Evolutionary conservation across 352 stramenopile genomes (phyloP), one percentile per base, ranked within the genome.

Genomic region (Globisporangium barbulae): DNA sequence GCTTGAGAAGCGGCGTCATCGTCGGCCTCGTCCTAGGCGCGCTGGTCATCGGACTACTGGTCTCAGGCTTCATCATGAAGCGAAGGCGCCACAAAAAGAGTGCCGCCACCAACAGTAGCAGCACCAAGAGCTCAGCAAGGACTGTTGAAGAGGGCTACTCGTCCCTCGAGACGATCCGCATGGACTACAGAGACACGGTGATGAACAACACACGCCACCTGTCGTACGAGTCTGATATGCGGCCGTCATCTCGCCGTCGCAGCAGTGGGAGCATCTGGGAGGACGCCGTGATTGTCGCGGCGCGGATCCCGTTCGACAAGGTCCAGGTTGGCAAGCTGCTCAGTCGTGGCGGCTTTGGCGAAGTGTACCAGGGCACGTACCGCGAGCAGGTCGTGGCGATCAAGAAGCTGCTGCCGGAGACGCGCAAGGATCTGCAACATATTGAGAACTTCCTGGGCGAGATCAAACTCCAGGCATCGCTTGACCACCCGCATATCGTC

Each of bases 401-500:
- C 59, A 81, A 81, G 74, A 71, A 63, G 45, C 55, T 81, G 28
- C 59, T 77, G 19, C 69, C 71, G 0, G 76, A 85, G 53, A 78
- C 70, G 12, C 67, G 70, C 28, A 80, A 82, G 53, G 70, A 79
- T 17, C 58, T 85, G 41, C 13, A 48, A 7, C 62, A 76, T 9
- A 85, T 85, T 15, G 53, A 80, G 25, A 53, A 55, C 5, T 84
- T 84, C 37, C 25, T 84, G 42, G 59, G 65, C 2, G 76, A 85
- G 54, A 78, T 88, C 44, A 69, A 74, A 15, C 56, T 81, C 15
- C 65, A 79, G 47, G 67, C 73, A 12, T 69, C 73, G 4, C 68
- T 85, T 54, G 76, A 81, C 6, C 79, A 88, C 48, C 76, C 79
- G 4, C 67, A 81, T 13, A 79, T 84, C 30, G 76, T 88, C 12